phyloP scores from a whole-genome alignment of 495 filamentous ascomycete genomes.

The Penicillium lividum region DNA sequence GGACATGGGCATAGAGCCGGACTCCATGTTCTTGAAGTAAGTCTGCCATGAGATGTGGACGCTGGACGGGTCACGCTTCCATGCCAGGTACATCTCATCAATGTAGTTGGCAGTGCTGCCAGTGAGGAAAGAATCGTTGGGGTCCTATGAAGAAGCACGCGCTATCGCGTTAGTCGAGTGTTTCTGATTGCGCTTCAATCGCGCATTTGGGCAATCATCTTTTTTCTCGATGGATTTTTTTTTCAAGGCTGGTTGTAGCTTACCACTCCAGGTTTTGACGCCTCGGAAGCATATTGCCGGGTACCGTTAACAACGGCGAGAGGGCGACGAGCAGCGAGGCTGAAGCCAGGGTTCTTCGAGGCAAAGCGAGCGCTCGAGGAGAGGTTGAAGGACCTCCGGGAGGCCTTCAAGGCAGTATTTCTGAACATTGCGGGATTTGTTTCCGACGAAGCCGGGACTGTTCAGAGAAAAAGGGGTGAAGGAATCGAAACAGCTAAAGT shows the following conservation, averaged over 20 bases:
- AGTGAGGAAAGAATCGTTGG: slow-evolving; percentile 91
- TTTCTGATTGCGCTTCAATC: slow-evolving; percentile 8
- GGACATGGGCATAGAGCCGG: slow-evolving; percentile 93
- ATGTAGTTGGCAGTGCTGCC: slow-evolving; percentile 98
- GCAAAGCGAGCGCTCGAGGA: slow-evolving; percentile 44
- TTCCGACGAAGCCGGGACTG: slow-evolving; percentile 17
- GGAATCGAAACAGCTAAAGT: slow-evolving; percentile 5
- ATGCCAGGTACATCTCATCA: slow-evolving; percentile 98
- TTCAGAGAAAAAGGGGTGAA: slow-evolving; percentile 14
- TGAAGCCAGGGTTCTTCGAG: slow-evolving; percentile 46
- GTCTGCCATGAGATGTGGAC: slow-evolving; percentile 99
- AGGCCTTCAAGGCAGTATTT: slow-evolving; percentile 46
- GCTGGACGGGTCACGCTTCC: slow-evolving; percentile 89
- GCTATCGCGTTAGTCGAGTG: slow-evolving; percentile 32
- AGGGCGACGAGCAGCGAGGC: slow-evolving; percentile 44
- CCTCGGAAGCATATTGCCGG: slow-evolving; percentile 58
- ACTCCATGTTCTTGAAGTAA: slow-evolving; percentile 99
- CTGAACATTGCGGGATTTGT: slow-evolving; percentile 49
- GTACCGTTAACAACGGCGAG: slow-evolving; percentile 41
- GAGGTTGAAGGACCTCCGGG: slow-evolving; percentile 50
- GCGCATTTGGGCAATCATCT: slow-evolving; percentile 14
- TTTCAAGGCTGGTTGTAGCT: slow-evolving; percentile 20
- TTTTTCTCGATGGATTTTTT: background rate
- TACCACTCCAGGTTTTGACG: slow-evolving; percentile 36
- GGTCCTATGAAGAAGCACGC: slow-evolving; percentile 54